These are phyloP conservation scores for Amauroascus verrucosus DNA, from an alignment of 2,329 filamentous ascomycete species.

Conservation along the genomic window DNA sequence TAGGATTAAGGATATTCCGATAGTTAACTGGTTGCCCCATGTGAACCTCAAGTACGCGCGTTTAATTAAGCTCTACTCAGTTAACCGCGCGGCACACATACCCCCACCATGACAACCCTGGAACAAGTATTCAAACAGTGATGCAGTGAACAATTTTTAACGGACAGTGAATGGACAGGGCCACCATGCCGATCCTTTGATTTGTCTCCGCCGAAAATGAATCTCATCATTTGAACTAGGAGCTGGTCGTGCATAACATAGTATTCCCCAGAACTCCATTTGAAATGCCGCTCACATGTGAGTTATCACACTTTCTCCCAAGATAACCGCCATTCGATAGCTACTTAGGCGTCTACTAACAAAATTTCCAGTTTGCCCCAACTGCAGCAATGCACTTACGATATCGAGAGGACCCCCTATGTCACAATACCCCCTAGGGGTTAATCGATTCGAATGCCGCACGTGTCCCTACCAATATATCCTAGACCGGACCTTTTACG, in stretches of 20 bases:
- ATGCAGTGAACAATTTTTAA: background rate
- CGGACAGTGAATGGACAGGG: background rate
- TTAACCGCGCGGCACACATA: conserved; percentile 11
- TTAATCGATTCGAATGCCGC: conserved; percentile 85
- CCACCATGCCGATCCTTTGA: background rate
- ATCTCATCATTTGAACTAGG: background rate
- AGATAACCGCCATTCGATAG: conserved; percentile 5
- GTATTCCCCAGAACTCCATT: background rate
- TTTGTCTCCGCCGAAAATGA: background rate
- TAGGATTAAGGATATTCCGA: conserved; percentile 9
- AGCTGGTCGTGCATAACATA: background rate
- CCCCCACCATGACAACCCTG: conserved; percentile 5
- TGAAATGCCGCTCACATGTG: conserved; percentile 34
- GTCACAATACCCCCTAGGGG: conserved; percentile 32
- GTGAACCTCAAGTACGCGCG: conserved; percentile 4
- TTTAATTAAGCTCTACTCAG: conserved; percentile 10
- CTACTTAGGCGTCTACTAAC: conserved; percentile 2
- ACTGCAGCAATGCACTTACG: conserved; percentile 42
- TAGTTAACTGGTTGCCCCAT: background rate
- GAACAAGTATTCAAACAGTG: conserved; percentile 2
- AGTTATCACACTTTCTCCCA: conserved; percentile 15
- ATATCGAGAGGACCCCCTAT: conserved; percentile 35
- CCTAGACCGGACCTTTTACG: conserved; percentile 69
- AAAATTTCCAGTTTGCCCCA: conserved; percentile 36
- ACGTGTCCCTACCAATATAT: conserved; percentile 89